phyloP scores from a whole-genome alignment of 371 early-diverging fungal species.

The Nosema bombycis region DNA sequence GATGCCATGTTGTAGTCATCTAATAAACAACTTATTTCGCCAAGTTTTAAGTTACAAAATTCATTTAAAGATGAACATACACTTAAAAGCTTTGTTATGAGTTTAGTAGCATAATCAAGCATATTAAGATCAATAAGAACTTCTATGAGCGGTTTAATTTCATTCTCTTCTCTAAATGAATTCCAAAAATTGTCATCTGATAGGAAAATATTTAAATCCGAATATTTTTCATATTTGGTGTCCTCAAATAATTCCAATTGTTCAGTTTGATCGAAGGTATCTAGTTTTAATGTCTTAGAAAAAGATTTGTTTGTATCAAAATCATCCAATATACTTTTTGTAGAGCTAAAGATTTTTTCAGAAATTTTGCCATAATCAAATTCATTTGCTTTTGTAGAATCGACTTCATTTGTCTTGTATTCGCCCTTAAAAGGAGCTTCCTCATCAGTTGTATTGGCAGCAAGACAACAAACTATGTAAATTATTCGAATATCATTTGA shows the following conservation, averaged over 20 bases:
- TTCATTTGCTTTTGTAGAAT: not conserved
- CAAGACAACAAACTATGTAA: constrained; percentile 22
- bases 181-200: not conserved
- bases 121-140: constrained; percentile 15
- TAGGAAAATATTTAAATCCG: constrained; percentile 1
- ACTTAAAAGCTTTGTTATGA: constrained; percentile 36
- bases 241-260: not conserved
- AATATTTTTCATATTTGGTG: constrained; percentile 1
- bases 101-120: constrained; percentile 11
- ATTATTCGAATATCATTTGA: constrained; percentile 31
- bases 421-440: not conserved
- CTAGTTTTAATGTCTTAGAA: not conserved
- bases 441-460: not conserved
- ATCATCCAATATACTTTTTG: constrained; percentile 2
- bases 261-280: not conserved
- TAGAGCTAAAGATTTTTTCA: constrained; percentile 1
- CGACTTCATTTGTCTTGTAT: not conserved
- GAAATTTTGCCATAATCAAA: not conserved
- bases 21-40: constrained; percentile 13
- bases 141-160: constrained; percentile 10
- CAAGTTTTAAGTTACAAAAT: constrained; percentile 19
- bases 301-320: not conserved
- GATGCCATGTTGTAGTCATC: constrained; percentile 38
- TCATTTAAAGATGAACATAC: constrained; percentile 30
- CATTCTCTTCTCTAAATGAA: constrained; percentile 9